Evolutionary conservation across 2,329 filamentous ascomycete genomes (phyloP).

Genomic region (Colletotrichum sp.): DNA sequence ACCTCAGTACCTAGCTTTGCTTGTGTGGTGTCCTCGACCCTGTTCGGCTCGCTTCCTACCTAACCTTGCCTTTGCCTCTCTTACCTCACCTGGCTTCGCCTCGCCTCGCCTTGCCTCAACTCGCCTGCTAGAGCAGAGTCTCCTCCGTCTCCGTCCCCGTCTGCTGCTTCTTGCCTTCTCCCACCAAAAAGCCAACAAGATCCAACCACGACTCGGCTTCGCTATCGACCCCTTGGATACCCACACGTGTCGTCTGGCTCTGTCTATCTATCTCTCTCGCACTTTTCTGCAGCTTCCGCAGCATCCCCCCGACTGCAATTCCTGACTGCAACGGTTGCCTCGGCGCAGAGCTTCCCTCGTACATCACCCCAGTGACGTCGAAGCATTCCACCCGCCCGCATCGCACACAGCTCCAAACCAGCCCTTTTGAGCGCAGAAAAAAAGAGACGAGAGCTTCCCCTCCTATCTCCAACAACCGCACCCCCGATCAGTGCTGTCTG

Average conservation of each 20-base stretch:
- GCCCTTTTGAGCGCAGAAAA: background rate
- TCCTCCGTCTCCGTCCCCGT: background rate
- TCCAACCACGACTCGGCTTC: slow-evolving; percentile 2
- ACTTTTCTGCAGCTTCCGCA: background rate
- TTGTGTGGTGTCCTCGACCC: background rate
- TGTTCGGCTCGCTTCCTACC: background rate
- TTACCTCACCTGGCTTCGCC: background rate
- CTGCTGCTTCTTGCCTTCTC: background rate
- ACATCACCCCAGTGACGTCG: slow-evolving; percentile 21
- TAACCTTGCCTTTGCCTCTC: background rate
- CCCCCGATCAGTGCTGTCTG: background rate
- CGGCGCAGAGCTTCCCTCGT: slow-evolving; percentile 7
- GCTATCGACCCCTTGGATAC: background rate
- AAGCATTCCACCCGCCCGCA: slow-evolving; percentile 15
- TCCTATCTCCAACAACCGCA: slow-evolving; percentile 5
- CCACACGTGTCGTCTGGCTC: slow-evolving; percentile 7
- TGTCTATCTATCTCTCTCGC: background rate
- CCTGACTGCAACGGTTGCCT: background rate
- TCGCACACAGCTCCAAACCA: slow-evolving; percentile 7
- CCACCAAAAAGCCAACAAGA: background rate
- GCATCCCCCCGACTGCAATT: background rate
- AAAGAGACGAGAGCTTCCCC: background rate
- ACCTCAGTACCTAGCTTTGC: background rate
- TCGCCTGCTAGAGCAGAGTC: background rate
- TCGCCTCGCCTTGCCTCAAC: background rate